Evolutionary conservation across 2,329 filamentous ascomycete species (phyloP).

Genomic region (Epichloe sibirici): DNA sequence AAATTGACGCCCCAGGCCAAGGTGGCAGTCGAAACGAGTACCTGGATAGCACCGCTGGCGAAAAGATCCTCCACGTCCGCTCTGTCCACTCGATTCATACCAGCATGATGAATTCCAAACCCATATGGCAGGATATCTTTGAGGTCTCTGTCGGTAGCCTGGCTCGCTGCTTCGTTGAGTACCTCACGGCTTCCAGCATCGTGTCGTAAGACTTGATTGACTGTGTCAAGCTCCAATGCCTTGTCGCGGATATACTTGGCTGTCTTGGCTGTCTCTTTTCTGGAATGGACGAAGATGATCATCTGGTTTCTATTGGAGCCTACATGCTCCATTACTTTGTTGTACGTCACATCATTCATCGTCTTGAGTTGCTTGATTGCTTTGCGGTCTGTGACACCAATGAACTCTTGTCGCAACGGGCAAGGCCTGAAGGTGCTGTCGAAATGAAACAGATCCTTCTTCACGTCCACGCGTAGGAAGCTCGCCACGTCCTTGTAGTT

Average conservation of each 20-base stretch:
- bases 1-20: slow-evolving; percentile 98
- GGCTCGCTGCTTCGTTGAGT: slow-evolving; percentile 69
- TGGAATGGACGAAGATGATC: slow-evolving; percentile 96
- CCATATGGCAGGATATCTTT: slow-evolving; percentile 94
- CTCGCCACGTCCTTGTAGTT: slow-evolving; percentile 95
- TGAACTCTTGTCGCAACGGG: slow-evolving; percentile 90
- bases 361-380: slow-evolving; percentile 97
- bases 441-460: slow-evolving; percentile 88
- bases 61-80: slow-evolving; percentile 93
- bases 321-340: slow-evolving; percentile 92
- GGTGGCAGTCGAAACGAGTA: slow-evolving; percentile 95
- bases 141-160: slow-evolving; percentile 72
- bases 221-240: slow-evolving; percentile 91
- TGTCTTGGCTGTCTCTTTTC: slow-evolving; percentile 97
- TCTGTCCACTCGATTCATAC: slow-evolving; percentile 91
- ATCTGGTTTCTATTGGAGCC: slow-evolving; percentile 91
- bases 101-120: slow-evolving; percentile 96
- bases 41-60: slow-evolving; percentile 79
- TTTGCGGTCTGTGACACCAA: slow-evolving; percentile 94
- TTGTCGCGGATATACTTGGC: slow-evolving; percentile 94
- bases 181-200: slow-evolving; percentile 88
- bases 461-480: slow-evolving; percentile 79
- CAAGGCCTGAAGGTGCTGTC: slow-evolving; percentile 90
- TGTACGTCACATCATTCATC: slow-evolving; percentile 99
- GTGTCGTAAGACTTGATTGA: slow-evolving; percentile 85